These are phyloP conservation scores for Heracleum sosnowskyi DNA, from an alignment of 129 eudicot genomes.

Conservation along the genomic window DNA sequence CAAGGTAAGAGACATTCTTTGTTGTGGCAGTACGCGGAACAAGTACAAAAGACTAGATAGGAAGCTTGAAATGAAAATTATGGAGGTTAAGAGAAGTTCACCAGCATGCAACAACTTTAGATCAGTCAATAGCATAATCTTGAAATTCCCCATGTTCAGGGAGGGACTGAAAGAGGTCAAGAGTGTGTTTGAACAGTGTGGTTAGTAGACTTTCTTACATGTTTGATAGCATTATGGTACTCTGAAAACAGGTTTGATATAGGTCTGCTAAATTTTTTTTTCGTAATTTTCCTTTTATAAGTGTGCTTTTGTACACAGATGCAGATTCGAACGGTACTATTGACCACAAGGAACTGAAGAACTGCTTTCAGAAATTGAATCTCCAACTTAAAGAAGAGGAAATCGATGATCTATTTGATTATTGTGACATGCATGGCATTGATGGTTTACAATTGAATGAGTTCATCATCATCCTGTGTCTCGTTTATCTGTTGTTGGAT, in stretches of 20 bases:
- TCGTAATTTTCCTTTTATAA: neutral
- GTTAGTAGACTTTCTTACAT: constrained; percentile 23
- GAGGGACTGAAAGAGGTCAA: constrained; percentile 53
- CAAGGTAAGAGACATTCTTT: constrained; percentile 45
- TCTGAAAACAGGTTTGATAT: neutral
- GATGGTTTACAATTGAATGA: constrained; percentile 61
- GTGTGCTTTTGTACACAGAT: constrained; percentile 28
- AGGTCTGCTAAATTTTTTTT: neutral
- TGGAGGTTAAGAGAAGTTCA: constrained; percentile 44
- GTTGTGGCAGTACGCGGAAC: constrained; percentile 32
- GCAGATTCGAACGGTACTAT: constrained; percentile 57
- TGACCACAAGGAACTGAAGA: constrained; percentile 55
- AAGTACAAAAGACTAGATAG: constrained; percentile 50
- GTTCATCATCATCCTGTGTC: constrained; percentile 61
- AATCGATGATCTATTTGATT: constrained; percentile 49
- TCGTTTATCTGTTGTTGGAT: constrained; percentile 39
- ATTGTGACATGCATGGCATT: constrained; percentile 55
- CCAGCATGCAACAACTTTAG: constrained; percentile 35
- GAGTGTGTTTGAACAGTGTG: constrained; percentile 48
- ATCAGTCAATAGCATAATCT: constrained; percentile 53
- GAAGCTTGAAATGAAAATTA: constrained; percentile 53
- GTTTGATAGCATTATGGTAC: neutral
- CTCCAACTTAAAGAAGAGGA: constrained; percentile 44
- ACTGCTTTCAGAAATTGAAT: constrained; percentile 51
- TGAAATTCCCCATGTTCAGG: constrained; percentile 59